These are phyloP conservation scores for Albophoma yamanashiensis DNA, from an alignment of 2,329 filamentous ascomycete genomes.

Conservation along the genomic window DNA sequence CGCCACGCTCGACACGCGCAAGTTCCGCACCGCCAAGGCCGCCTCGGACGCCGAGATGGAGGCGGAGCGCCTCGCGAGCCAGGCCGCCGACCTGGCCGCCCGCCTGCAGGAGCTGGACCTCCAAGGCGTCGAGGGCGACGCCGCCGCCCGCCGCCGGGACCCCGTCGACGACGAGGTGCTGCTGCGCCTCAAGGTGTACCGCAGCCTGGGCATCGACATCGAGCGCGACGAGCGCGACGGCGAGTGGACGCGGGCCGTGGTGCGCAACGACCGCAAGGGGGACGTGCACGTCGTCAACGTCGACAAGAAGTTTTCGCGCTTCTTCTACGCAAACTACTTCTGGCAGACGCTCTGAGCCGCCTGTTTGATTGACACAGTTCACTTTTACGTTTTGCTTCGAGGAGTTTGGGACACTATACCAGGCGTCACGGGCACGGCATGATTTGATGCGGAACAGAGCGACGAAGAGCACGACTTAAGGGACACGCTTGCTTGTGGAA, in stretches of 20 bases:
- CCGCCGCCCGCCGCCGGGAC: slow-evolving; percentile 18
- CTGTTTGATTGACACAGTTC: background rate
- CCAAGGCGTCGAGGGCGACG: slow-evolving; percentile 84
- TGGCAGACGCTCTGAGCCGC: slow-evolving; percentile 66
- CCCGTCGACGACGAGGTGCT: slow-evolving; percentile 52
- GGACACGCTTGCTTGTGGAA: background rate
- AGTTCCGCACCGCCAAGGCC: slow-evolving; percentile 89
- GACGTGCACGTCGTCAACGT: slow-evolving; percentile 94
- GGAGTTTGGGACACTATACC: background rate
- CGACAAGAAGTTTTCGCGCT: slow-evolving; percentile 81
- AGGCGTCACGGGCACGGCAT: background rate
- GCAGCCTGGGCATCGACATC: slow-evolving; percentile 82
- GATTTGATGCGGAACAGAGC: background rate
- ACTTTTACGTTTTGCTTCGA: background rate
- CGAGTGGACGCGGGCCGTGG: slow-evolving; percentile 75
- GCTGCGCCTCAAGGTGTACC: slow-evolving; percentile 80
- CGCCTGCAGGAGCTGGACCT: slow-evolving; percentile 73
- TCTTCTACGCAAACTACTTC: slow-evolving; percentile 93
- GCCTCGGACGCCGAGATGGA: slow-evolving; percentile 86
- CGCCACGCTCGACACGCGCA: slow-evolving; percentile 78
- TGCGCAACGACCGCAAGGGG: slow-evolving; percentile 75
- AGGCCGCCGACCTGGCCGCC: slow-evolving; percentile 64
- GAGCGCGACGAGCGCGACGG: slow-evolving; percentile 64
- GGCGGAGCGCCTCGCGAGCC: slow-evolving; percentile 76
- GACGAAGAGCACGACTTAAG: background rate